These are phyloP conservation scores for Rhizopogon rudus DNA, from an alignment of 768 basidiomycete genomes.

Conservation along the genomic window DNA sequence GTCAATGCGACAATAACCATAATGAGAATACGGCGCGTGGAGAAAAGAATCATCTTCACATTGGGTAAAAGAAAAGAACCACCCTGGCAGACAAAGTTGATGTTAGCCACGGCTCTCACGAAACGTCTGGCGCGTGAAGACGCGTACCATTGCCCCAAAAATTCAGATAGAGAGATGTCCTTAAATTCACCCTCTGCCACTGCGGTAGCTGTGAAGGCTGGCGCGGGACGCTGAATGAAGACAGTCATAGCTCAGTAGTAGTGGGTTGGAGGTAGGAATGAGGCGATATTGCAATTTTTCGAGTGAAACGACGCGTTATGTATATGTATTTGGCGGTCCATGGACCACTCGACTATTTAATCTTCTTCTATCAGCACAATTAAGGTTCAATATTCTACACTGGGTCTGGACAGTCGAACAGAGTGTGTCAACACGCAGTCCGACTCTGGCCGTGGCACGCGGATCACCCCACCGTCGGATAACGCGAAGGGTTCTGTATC, in stretches of 20 bases:
- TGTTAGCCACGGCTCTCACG: neutral
- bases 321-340: constrained; percentile 17
- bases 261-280: neutral
- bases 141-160: constrained; percentile 75
- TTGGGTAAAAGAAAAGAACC: constrained; percentile 91
- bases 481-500: neutral
- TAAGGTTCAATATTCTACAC: too few species aligned
- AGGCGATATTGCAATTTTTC: constrained; percentile 3
- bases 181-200: constrained; percentile 77
- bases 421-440: too few species aligned
- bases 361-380: too few species aligned
- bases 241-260: constrained; percentile 30
- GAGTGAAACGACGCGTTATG: constrained; percentile 21
- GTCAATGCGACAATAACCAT: neutral
- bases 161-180: constrained; percentile 69
- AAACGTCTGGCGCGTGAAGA: constrained; percentile 1
- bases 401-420: too few species aligned
- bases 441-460: too few species aligned
- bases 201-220: constrained; percentile 68
- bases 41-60: constrained; percentile 45
- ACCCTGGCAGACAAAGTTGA: constrained; percentile 50
- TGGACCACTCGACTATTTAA: too few species aligned
- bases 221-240: constrained; percentile 81
- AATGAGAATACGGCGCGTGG: neutral
- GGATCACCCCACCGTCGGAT: neutral